These are phyloP conservation scores for Populus hybrid DNA, from an alignment of 441 rosid genomes.

Conservation along the genomic window DNA sequence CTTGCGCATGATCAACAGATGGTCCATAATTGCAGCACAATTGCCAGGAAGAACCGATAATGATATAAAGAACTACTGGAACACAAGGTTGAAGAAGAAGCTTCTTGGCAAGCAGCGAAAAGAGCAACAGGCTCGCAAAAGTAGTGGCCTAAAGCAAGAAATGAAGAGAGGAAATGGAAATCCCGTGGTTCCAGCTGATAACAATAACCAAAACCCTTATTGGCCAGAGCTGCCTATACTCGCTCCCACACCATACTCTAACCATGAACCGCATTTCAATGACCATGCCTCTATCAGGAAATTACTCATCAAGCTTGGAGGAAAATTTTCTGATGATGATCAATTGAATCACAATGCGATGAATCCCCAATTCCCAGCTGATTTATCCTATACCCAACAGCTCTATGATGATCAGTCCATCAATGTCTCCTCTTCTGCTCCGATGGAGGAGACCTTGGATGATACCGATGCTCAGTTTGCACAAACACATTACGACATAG, in stretches of 20 bases:
- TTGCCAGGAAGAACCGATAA: slow-evolving; percentile 39
- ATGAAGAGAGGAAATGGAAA: slow-evolving; percentile 24
- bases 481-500: slow-evolving; percentile 19
- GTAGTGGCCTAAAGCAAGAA: slow-evolving; percentile 24
- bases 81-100: slow-evolving; percentile 36
- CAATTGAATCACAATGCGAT: slow-evolving; percentile 4
- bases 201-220: slow-evolving; percentile 29
- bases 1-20: slow-evolving; percentile 9
- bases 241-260: slow-evolving; percentile 27
- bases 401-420: slow-evolving; percentile 24
- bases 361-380: slow-evolving; percentile 25
- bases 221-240: slow-evolving; percentile 47
- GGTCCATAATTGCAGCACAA: slow-evolving; percentile 38
- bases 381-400: slow-evolving; percentile 20
- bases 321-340: slow-evolving; percentile 39
- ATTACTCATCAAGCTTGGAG: slow-evolving; percentile 57
- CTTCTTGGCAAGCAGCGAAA: slow-evolving; percentile 48
- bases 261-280: slow-evolving; percentile 32
- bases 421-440: slow-evolving; percentile 25
- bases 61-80: slow-evolving; percentile 40
- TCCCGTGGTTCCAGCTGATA: slow-evolving; percentile 17
- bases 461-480: slow-evolving; percentile 19
- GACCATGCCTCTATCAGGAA: slow-evolving; percentile 51
- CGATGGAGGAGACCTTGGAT: slow-evolving; percentile 23
- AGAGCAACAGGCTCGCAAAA: slow-evolving; percentile 34